phyloP scores from a whole-genome alignment of 345 rosid genomes.

The Eutrema japonicum region DNA sequence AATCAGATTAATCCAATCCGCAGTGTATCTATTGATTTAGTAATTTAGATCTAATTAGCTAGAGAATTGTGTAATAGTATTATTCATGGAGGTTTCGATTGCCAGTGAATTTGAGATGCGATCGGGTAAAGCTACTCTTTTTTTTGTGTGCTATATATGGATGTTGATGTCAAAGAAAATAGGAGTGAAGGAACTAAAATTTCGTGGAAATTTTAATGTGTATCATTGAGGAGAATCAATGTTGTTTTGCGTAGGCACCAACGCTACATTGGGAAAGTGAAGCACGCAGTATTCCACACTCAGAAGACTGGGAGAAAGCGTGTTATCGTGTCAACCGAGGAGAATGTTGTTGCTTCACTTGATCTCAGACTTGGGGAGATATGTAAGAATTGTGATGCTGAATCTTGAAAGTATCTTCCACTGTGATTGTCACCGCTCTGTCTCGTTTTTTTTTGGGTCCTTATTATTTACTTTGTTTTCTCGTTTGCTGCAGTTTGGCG shows the following conservation, averaged over 20 bases:
- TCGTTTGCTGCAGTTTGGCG: slow-evolving; percentile 78
- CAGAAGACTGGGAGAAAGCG: slow-evolving; percentile 97
- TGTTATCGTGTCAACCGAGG: slow-evolving; percentile 87
- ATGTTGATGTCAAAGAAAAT: not conserved
- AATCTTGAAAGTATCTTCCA: slow-evolving; percentile 10
- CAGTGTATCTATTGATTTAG: not conserved
- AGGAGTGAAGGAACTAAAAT: not conserved
- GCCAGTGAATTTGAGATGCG: slow-evolving; percentile 31
- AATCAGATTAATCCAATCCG: slow-evolving; percentile 10
- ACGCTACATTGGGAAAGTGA: slow-evolving; percentile 88
- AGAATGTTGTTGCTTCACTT: slow-evolving; percentile 91
- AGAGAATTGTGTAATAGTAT: not conserved
- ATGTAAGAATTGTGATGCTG: slow-evolving; percentile 53
- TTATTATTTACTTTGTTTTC: slow-evolving; percentile 11
- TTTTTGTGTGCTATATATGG: not conserved
- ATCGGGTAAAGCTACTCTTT: slow-evolving; percentile 25
- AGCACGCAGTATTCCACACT: slow-evolving; percentile 92
- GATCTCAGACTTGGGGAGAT: slow-evolving; percentile 95
- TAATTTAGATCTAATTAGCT: slow-evolving; percentile 29
- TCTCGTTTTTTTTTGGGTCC: not conserved
- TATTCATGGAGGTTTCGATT: not conserved
- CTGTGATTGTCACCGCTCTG: not conserved
- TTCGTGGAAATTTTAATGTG: not conserved
- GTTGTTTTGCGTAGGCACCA: slow-evolving; percentile 66
- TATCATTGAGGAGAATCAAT: slow-evolving; percentile 6